Percentiles rank a stretch among this genome's conserved stretches.
Conservation (phyloP, 2,329 filamentous ascomycete genomes). For the Ceratocystis eucalypticola region DNA sequence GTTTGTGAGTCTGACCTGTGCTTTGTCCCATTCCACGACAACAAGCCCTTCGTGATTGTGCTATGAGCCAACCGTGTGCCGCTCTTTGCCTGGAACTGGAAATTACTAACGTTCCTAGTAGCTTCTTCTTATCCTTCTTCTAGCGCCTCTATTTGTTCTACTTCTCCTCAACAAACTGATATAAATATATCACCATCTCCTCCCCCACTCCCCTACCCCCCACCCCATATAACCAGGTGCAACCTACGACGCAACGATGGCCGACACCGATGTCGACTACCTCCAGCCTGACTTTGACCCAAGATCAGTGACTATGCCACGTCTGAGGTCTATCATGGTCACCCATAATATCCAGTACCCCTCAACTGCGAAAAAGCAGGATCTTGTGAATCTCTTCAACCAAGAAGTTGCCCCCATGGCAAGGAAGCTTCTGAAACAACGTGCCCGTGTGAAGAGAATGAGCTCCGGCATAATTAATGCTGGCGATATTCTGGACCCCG, state of each 20-base stretch:
- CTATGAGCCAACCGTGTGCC: neutral
- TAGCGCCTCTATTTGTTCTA: no score
- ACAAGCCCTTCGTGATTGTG: neutral
- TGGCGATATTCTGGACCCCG: conserved; percentile 32
- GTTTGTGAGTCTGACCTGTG: conserved; percentile 6
- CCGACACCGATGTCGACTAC: conserved; percentile 63
- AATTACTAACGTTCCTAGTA: neutral
- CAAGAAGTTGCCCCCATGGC: conserved; percentile 66
- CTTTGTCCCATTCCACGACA: neutral
- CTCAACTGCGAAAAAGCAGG: conserved; percentile 78
- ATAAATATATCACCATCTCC: no score
- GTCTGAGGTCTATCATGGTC: conserved; percentile 80
- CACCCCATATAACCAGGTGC: no score
- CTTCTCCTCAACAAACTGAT: no score
- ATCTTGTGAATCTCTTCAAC: conserved; percentile 74
- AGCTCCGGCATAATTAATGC: conserved; percentile 69
- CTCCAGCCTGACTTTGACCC: conserved; percentile 80
- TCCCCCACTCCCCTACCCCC: no score
- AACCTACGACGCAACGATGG: conserved; percentile 32
- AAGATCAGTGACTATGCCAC: conserved; percentile 67
- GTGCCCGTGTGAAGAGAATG: conserved; percentile 68
- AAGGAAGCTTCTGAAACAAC: conserved; percentile 58
- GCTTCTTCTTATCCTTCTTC: neutral
- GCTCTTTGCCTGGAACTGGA: no score
- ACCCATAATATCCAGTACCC: conserved; percentile 77